Evolutionary conservation across 345 rosid species (phyloP).

Genomic region (Noccaea caerulescens): DNA sequence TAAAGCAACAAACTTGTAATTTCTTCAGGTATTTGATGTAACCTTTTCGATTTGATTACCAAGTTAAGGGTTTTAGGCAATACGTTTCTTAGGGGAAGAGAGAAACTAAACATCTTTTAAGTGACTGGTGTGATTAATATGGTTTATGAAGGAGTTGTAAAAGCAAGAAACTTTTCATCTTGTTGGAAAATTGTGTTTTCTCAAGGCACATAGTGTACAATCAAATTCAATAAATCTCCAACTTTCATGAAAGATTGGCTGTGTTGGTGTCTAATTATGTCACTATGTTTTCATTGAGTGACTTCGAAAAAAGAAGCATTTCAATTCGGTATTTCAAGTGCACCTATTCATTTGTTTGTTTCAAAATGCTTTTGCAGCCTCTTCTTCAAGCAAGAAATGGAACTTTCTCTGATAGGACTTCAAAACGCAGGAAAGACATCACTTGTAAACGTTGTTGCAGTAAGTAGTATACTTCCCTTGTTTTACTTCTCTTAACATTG

Average conservation of each 20-base stretch:
- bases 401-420: constrained; percentile 79
- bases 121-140: neutral
- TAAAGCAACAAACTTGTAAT: neutral
- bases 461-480: constrained; percentile 43
- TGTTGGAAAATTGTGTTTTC: neutral
- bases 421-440: constrained; percentile 91
- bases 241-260: neutral
- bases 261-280: neutral
- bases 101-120: constrained; percentile 6
- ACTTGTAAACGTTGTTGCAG: constrained; percentile 80
- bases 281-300: neutral
- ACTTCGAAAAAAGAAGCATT: neutral
- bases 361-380: constrained; percentile 56
- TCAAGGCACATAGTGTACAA: neutral
- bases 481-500: constrained; percentile 12
- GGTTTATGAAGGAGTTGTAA: neutral
- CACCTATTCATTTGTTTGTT: neutral
- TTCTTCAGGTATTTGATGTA: neutral
- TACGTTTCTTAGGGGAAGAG: neutral
- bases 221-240: neutral
- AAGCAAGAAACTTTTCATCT: neutral
- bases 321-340: neutral
- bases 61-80: neutral
- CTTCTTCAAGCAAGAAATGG: constrained; percentile 89
- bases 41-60: constrained; percentile 3